Conservation (phyloP, 2,329 filamentous ascomycete genomes). For the Cordyceps cateniannulata region DNA sequence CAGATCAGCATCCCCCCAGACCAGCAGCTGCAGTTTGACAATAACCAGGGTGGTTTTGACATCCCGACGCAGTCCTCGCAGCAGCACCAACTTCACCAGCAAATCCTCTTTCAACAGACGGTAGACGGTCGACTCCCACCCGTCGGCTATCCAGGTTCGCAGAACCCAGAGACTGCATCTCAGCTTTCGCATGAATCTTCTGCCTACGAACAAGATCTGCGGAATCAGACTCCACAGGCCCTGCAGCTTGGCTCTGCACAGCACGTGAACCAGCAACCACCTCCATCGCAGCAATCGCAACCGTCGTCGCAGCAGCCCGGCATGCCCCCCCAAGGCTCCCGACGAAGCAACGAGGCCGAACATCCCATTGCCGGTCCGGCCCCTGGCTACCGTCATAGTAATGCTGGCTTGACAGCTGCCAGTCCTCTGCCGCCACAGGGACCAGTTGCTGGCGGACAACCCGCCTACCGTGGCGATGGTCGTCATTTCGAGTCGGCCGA, state of each 20-base stretch:
- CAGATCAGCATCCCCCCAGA: conserved; percentile 22
- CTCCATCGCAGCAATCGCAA: conserved; percentile 27
- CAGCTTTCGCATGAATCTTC: conserved; percentile 58
- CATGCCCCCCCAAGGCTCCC: conserved; percentile 41
- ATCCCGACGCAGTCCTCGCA: conserved; percentile 18
- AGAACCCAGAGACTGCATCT: conserved; percentile 54
- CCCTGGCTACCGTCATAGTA: conserved; percentile 46
- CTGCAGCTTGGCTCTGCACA: conserved; percentile 8
- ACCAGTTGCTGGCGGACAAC: conserved; percentile 22
- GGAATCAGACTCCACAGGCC: conserved; percentile 8
- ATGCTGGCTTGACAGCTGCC: conserved; percentile 36
- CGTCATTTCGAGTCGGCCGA: conserved; percentile 41
- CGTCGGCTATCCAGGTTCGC: conserved; percentile 19
- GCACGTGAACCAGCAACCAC: conserved; percentile 30
- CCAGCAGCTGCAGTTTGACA: conserved; percentile 24
- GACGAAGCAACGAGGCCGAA: conserved; percentile 44
- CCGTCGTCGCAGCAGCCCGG: conserved; percentile 28
- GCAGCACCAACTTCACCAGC: conserved; percentile 25
- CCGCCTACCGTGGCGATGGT: conserved; percentile 35
- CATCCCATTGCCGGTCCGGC: conserved; percentile 41
- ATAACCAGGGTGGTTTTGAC: conserved; percentile 9
- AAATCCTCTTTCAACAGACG: conserved; percentile 11
- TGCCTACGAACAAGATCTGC: conserved; percentile 38
- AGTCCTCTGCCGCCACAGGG: conserved; percentile 36
- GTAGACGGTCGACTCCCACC: background rate